A percentile compares a stretch with the other conserved stretches of the same genome.
These are phyloP conservation scores for Eucalyptus regnans DNA, from an alignment of 345 rosid species.

Conservation along the genomic window DNA sequence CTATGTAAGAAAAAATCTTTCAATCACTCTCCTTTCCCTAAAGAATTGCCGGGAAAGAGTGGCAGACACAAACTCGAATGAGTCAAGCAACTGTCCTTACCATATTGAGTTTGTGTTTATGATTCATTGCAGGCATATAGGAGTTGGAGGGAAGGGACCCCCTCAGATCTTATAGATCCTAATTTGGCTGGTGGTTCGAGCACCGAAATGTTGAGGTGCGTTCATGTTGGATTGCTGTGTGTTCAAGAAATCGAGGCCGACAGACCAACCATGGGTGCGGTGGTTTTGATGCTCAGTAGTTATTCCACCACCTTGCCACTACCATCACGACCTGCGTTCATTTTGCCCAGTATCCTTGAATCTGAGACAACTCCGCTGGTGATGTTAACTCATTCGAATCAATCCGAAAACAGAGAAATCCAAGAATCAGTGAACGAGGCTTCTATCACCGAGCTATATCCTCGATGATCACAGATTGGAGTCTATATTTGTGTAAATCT, in stretches of 20 bases:
- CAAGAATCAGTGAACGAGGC: not conserved
- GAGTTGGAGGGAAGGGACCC: not conserved
- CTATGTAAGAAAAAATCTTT: not conserved
- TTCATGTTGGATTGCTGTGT: not conserved
- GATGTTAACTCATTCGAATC: no score
- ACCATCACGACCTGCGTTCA: not conserved
- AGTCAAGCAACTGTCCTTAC: not conserved
- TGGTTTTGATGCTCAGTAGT: not conserved
- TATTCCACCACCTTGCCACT: not conserved
- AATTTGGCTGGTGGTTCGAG: not conserved
- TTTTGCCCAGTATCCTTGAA: not conserved
- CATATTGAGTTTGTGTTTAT: not conserved
- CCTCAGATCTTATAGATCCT: not conserved
- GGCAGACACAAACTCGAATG: not conserved
- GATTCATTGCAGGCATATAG: not conserved
- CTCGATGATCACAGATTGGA: not conserved
- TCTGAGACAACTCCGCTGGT: no score
- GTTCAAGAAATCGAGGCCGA: not conserved
- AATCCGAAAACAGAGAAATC: not conserved
- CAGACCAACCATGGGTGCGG: not conserved
- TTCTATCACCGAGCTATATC: not conserved
- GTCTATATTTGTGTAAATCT: not conserved
- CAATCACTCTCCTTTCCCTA: not conserved
- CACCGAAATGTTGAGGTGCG: not conserved
- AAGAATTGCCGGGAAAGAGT: not conserved